A percentile compares a stretch with the other conserved stretches of the same genome.
Conservation (phyloP, 2,329 filamentous ascomycete species). For the Fusarium verticillioides region DNA sequence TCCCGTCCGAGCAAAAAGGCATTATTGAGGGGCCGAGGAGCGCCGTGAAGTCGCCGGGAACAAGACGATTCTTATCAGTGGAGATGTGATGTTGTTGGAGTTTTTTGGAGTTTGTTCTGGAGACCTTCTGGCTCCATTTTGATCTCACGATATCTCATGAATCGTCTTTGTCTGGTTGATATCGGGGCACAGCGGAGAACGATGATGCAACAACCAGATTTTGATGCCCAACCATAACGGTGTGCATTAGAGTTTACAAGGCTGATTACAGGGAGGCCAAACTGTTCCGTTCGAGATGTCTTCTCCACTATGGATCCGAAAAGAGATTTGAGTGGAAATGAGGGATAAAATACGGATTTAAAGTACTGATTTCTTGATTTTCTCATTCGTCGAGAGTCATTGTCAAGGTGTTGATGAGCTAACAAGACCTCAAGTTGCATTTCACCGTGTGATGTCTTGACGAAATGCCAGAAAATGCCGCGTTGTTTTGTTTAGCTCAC, state of each 20-base stretch:
- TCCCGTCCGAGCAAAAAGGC: conserved; percentile 5
- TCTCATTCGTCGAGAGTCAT: conserved; percentile 4
- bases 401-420: neutral
- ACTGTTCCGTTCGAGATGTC: conserved; percentile 2
- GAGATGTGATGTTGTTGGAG: conserved; percentile 11
- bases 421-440: neutral
- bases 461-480: conserved; percentile 11
- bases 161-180: conserved; percentile 11
- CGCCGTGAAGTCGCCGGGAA: conserved; percentile 30
- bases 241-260: conserved; percentile 30
- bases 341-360: conserved; percentile 22
- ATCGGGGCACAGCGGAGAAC: conserved; percentile 15
- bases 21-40: conserved; percentile 34
- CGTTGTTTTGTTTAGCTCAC: neutral
- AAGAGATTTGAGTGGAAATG: conserved; percentile 17
- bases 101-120: conserved; percentile 1
- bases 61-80: conserved; percentile 25
- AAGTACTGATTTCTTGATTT: neutral
- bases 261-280: conserved; percentile 18
- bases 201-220: conserved; percentile 25
- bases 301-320: conserved; percentile 13
- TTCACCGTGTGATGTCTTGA: neutral
- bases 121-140: conserved; percentile 17
- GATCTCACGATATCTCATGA: neutral
- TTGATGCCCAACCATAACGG: conserved; percentile 30